These are phyloP conservation scores for Pseudocercospora macadamiae DNA, from an alignment of 2,329 filamentous ascomycete genomes.

Conservation along the genomic window DNA sequence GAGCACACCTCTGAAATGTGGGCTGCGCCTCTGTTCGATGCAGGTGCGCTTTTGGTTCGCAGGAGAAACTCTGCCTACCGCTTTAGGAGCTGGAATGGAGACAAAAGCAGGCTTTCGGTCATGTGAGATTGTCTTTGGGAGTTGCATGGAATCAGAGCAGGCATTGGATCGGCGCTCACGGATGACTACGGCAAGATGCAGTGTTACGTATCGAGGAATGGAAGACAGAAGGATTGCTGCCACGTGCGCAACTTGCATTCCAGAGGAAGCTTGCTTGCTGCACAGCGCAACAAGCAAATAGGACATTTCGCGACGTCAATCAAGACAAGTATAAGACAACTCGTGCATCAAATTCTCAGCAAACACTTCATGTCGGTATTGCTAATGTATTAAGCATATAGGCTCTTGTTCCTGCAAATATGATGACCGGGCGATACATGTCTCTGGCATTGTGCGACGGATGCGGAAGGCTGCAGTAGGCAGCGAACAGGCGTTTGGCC, in stretches of 20 bases:
- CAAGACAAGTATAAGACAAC: conserved; percentile 14
- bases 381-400: not conserved
- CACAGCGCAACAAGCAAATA: conserved; percentile 23
- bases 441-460: conserved; percentile 30
- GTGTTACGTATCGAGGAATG: conserved; percentile 19
- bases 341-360: conserved; percentile 5
- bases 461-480: conserved; percentile 9
- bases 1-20: no score
- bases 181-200: not conserved
- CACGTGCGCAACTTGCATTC: conserved; percentile 25
- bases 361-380: not conserved
- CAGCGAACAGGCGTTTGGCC: conserved; percentile 11
- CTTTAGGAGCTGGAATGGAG: not conserved
- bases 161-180: conserved; percentile 8
- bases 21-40: no score
- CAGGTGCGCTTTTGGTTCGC: no score
- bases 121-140: not conserved
- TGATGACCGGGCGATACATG: conserved; percentile 3
- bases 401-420: not conserved
- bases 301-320: not conserved
- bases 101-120: not conserved
- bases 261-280: conserved; percentile 20
- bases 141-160: not conserved
- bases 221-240: conserved; percentile 20
- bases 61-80: no score